Evolutionary conservation across 164 flowering plant species (phyloP), one percentile per base, ranked within the genome.

Genomic region (Pachysandra terminalis): DNA sequence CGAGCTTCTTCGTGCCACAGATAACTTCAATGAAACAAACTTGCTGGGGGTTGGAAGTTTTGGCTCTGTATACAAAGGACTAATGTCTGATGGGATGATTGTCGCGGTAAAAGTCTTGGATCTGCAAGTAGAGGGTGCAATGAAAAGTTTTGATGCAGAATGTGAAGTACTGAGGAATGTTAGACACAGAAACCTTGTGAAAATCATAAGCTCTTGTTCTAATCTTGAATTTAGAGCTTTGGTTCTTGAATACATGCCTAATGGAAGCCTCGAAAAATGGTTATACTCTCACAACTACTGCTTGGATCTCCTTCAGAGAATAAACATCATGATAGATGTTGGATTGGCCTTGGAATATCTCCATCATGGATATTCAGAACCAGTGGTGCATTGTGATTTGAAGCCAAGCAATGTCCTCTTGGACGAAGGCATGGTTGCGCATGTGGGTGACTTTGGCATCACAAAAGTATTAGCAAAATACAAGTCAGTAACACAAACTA

Each of bases 181-280:
- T 12, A 16, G 67, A 5, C 67, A 64, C 15, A 23, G 67, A 26
- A 64, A 64, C 51, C 58, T 64, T 10, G 67, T 64, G 10, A 64
- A 63, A 19, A 26, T 63, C 6, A 45, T 45, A 45, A 45, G 10
- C 15, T 45, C 51, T 12, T 45, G 51, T 12, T 45, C 51, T 12
- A 45, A 45, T 45, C 6, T 45, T 45, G 25, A 63, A 40, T 41
- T 63, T 9, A 63, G 49, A 25, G 66, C 51, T 45, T 45, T 45
- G 51, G 51, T 45, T 45, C 51, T 45, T 45, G 16, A 45, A 45
- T 45, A 45, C 51, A 45, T 45, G 51, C 51, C 6, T 45, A 45
- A 45, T 45, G 51, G 51, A 45, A 45, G 51, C 6, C 66, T 19
- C 1, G 45, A 24, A 25, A 17, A 63, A 22, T 63, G 54, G 66